These are phyloP conservation scores for Jamesozyma gamospora DNA, from an alignment of 805 yeast species.

Conservation along the genomic window DNA sequence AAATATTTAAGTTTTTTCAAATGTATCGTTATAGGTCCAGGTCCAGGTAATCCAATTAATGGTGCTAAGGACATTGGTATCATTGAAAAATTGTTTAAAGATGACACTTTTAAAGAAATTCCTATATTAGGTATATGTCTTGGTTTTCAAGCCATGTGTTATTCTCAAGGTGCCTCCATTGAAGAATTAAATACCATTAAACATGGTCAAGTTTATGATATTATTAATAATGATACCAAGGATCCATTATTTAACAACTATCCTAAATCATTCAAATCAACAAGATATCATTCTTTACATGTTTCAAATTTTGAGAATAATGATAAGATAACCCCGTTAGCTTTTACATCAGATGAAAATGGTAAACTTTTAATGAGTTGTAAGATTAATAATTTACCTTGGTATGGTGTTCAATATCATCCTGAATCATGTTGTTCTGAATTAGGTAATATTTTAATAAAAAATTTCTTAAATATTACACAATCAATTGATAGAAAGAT, in stretches of 20 bases:
- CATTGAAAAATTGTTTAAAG: slow-evolving; percentile 45
- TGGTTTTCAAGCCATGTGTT: slow-evolving; percentile 81
- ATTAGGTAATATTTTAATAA: slow-evolving; percentile 48
- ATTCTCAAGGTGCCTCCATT: slow-evolving; percentile 48
- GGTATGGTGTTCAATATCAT: slow-evolving; percentile 92
- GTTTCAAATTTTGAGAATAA: slow-evolving; percentile 25
- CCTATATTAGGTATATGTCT: slow-evolving; percentile 89
- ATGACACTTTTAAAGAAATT: slow-evolving; percentile 14
- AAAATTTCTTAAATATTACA: slow-evolving; percentile 41
- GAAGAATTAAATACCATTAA: slow-evolving; percentile 45
- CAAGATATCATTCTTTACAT: slow-evolving; percentile 81
- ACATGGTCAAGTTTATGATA: slow-evolving; percentile 76
- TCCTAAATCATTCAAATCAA: slow-evolving; percentile 47
- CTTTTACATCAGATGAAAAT: slow-evolving; percentile 41
- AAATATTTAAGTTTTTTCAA: slow-evolving; percentile 45
- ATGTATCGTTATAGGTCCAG: slow-evolving; percentile 86
- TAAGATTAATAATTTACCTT: slow-evolving; percentile 49
- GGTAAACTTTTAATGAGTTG: slow-evolving; percentile 69
- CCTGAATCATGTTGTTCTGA: slow-evolving; percentile 89
- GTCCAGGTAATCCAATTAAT: slow-evolving; percentile 82
- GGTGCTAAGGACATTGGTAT: slow-evolving; percentile 57
- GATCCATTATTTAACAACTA: slow-evolving; percentile 34
- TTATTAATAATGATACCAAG: slow-evolving; percentile 17
- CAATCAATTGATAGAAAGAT: background rate
- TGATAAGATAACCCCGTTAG: slow-evolving; percentile 44